Percentiles rank a stretch among this genome's conserved stretches.
Evolutionary conservation across 192 early-diverging fungal genomes (phyloP).

Genomic region (Backusella parvicylindrica): DNA sequence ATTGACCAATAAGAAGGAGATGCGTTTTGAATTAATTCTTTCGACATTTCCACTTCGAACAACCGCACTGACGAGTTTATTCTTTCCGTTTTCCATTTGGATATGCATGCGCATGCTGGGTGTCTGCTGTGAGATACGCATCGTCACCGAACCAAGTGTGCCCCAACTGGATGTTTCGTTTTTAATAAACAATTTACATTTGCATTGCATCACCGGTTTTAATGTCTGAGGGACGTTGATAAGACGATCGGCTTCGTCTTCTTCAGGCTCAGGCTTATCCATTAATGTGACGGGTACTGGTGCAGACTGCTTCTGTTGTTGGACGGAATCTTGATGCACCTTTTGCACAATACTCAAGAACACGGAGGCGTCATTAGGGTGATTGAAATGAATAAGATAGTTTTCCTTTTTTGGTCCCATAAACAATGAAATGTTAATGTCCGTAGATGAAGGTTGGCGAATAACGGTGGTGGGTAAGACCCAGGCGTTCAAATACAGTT

Average conservation of each 20-base stretch:
- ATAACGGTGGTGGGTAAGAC: constrained; percentile 44
- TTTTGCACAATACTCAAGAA: constrained; percentile 38
- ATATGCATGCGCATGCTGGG: constrained; percentile 48
- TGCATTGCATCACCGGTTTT: constrained; percentile 39
- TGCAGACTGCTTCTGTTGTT: neutral
- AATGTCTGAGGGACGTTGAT: constrained; percentile 28
- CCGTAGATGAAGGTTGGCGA: constrained; percentile 40
- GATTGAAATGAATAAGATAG: constrained; percentile 42
- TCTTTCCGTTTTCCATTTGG: constrained; percentile 42
- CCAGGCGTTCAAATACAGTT: constrained; percentile 56
- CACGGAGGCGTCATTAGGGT: constrained; percentile 32
- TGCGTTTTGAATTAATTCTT: constrained; percentile 37
- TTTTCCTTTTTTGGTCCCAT: constrained; percentile 45
- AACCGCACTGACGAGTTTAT: constrained; percentile 46
- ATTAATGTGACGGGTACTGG: neutral
- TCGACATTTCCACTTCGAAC: constrained; percentile 48
- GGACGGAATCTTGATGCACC: constrained; percentile 28
- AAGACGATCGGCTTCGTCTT: neutral
- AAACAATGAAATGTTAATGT: constrained; percentile 47
- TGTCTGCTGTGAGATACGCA: constrained; percentile 47
- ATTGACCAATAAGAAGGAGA: constrained; percentile 46
- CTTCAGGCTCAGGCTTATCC: neutral
- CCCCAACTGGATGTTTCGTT: constrained; percentile 54
- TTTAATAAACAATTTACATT: constrained; percentile 46
- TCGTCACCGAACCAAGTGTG: constrained; percentile 35